Evolutionary conservation across 257 asterid genomes (phyloP), one percentile per base, ranked within the genome.

Genomic region (Ocimum tenuiflorum): DNA sequence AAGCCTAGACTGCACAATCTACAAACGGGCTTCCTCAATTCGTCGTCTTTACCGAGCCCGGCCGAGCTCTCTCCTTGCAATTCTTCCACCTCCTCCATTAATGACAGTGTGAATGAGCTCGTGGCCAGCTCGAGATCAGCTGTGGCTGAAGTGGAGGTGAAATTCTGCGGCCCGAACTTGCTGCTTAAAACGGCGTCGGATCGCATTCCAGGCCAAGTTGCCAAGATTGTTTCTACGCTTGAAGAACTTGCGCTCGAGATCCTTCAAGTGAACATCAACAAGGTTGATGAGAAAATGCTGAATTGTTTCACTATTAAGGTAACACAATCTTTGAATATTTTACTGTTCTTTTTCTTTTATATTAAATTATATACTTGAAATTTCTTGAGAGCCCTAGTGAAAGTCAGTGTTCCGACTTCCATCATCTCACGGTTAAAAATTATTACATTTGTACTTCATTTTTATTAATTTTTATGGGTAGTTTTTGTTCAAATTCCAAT

Each of bases 251-350:
- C 86, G 0, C 89, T 92, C 3, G 91, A 92, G 71, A 85, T 92
- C 48, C 90, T 92, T 24, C 87, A 87, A 14, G 86, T 89, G 33
- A 88, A 83, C 59, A 81, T 92, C 76, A 83, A 60, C 76, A 76
- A 78, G 47, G 65, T 83, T 43, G 96, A 88, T 38, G 94, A 88
- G 20, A 86, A 75, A 57, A 76, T 84, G 90, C 79, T 86, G 15
- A 77, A 71, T 80, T 92, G 91, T 60, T 92, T 87, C 87, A 89
- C 95, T 18, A 89, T 92, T 67, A 92, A 92, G 97, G 99, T 92
- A 73, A 63, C 12, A 3, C 20, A n/a, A n/a, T 12, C 4, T 31
- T 3, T 38, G 15, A 45, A 36, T 9, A 1, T 9, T 36, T 1
- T 36, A 36, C 1, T 22, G 41, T 29, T 42, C 17, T 49, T 60